Evolutionary conservation across 2,329 filamentous ascomycete species (phyloP), one percentile per base, ranked within the genome.

Genomic region (Scedosporium apiospermum): DNA sequence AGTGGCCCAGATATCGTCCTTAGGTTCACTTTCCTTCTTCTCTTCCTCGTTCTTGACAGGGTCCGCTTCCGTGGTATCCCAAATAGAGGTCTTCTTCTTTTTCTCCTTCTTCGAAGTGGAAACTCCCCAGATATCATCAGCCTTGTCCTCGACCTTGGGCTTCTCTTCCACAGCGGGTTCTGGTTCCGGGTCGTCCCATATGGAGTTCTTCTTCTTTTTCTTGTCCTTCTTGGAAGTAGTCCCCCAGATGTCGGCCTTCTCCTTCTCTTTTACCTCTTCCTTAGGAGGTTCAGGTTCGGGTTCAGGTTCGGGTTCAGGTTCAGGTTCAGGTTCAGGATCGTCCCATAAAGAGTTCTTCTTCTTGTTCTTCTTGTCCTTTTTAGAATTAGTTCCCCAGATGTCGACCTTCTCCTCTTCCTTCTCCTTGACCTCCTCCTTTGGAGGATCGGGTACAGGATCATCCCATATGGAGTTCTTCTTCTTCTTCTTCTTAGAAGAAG

Each of bases 181-280:
- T 5, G 67, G 63, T 38, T 66, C 51, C 18, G 21, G 51, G 12
- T 55, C 51, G 12, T 55, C 51, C 51, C 51, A 55, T 14, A 55
- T 55, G 12, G 51, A 55, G 23, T 18, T 23, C 51, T 55, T 53
- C 49, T 53, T 55, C 51, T 55, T 55, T 66, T 78, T 76, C 53
- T 76, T 71, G 60, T 78, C 77, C 65, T 75, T 72, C 18, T 66
- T 66, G 0, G 65, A 64, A 42, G 68, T 66, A n/a, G 66, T 63
- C 62, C 71, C 69, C 70, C 70, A 75, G 41, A 69, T 69, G 21
- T 74, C 69, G 44, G 23, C 51, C 12, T 27, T 55, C 23, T 55
- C 23, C 21, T 26, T 6, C 49, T 55, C 21, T 12, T 6, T 12
- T 14, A 51, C 44, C 12, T 34, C 58, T 42, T 51, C 34, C 59